Conservation (phyloP, 2,329 filamentous ascomycete species). For the Fusarium incarnatum region DNA sequence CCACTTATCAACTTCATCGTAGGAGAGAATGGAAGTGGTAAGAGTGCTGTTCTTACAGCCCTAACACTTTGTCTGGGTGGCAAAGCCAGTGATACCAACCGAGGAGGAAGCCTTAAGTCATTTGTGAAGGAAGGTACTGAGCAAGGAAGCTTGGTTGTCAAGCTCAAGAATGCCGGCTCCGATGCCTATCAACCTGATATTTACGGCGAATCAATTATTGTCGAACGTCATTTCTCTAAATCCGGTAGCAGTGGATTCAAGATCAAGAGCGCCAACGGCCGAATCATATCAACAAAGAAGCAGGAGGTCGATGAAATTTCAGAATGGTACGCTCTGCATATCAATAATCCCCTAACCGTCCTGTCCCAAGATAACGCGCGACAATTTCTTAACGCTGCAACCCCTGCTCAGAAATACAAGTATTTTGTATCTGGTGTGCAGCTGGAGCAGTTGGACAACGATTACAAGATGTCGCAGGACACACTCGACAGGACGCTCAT, state of each 20-base stretch:
- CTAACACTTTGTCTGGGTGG: constrained; percentile 94
- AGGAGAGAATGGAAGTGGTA: constrained; percentile 96
- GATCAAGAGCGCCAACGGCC: constrained; percentile 78
- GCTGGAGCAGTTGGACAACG: constrained; percentile 88
- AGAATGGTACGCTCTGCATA: constrained; percentile 92
- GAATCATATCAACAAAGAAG: constrained; percentile 83
- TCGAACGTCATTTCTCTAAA: constrained; percentile 89
- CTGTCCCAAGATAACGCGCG: constrained; percentile 95
- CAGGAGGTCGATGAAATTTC: constrained; percentile 90
- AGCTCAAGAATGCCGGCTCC: constrained; percentile 89
- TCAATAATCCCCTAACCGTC: constrained; percentile 96
- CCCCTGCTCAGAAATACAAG: constrained; percentile 88
- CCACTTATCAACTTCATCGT: constrained; percentile 98
- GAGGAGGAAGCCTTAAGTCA: constrained; percentile 87
- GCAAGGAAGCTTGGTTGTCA: constrained; percentile 79
- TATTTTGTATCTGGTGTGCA: constrained; percentile 97
- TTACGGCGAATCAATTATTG: constrained; percentile 85
- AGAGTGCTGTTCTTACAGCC: constrained; percentile 94
- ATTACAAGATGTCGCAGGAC: constrained; percentile 87
- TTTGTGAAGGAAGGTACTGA: constrained; percentile 92
- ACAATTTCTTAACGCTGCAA: constrained; percentile 89
- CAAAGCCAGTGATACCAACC: constrained; percentile 92
- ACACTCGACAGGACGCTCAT: constrained; percentile 73
- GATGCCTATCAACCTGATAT: constrained; percentile 85
- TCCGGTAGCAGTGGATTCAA: constrained; percentile 85